Evolutionary conservation across 2,329 filamentous ascomycete species (phyloP), one percentile per base, ranked within the genome.

Genomic region (Venturia carpophila): DNA sequence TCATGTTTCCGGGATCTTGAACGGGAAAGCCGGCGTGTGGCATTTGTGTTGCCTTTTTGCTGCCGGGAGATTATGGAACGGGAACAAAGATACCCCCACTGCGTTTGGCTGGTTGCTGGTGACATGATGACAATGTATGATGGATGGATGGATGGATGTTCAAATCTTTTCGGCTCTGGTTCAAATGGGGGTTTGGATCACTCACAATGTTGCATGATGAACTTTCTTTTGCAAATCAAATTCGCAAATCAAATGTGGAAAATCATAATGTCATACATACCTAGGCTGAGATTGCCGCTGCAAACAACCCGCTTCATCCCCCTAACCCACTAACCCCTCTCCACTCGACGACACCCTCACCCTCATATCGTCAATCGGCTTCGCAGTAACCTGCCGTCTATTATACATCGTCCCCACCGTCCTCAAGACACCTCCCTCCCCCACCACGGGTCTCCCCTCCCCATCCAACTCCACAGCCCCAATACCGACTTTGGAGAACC

Each of bases 401-500:
- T 64, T 75, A 62, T 74, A 70, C 66, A 76, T 61, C 63, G 71
- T 70, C 9, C 71, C 71, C 64, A 71, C 72, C 13, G 70, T 70
- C 68, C 68, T 71, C 64, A 70, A 73, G 60, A 61, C 69, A 5
- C 73, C 73, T 58, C 71, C 71, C 19, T 69, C 67, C 65, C 71
- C 71, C 49, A 73, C 17, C n/a, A 71, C 63, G 39, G 70, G 70
- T 56, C 65, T 55, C 0, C 71, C 73, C 41, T 70, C 67, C 43
- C 70, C 70, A 49, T 72, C 70, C 19, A 60, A 43, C 56, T 68
- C 68, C 24, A 73, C 58, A 63, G 71, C 72, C 9, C 73, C 74
- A 17, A 71, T 67, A 0, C 75, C 74, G 1, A 75, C 69, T 68
- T 75, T 76, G 19, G 70, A 67, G 60, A 75, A 75, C 34, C 74